phyloP scores from a whole-genome alignment of 495 filamentous ascomycete species.

The Wilcoxina mikolae region DNA sequence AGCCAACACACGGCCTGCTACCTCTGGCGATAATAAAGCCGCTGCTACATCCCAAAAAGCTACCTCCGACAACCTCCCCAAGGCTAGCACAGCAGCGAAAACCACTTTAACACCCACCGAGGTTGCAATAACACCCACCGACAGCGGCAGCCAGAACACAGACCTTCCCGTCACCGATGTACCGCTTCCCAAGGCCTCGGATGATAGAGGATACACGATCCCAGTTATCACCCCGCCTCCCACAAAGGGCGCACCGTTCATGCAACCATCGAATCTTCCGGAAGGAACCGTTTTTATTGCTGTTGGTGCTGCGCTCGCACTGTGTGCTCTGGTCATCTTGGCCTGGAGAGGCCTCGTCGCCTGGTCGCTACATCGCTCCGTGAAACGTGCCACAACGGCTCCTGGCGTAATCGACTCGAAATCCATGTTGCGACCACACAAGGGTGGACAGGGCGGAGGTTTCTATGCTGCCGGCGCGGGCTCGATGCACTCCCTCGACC shows the following conservation, averaged over 20 bases:
- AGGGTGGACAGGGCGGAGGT: constrained; percentile 21
- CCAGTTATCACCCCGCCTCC: constrained; percentile 48
- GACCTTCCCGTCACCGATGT: neutral
- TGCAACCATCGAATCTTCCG: constrained; percentile 80
- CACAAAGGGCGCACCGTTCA: constrained; percentile 75
- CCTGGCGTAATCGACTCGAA: constrained; percentile 9
- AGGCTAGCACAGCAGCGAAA: neutral
- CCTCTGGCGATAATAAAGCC: neutral
- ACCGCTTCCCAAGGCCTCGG: neutral
- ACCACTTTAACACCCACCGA: neutral
- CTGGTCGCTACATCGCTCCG: constrained; percentile 68
- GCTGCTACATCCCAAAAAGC: neutral
- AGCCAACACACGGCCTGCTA: neutral
- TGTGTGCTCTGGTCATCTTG: constrained; percentile 63
- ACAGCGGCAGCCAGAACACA: too few relatives aligned
- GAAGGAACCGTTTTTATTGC: constrained; percentile 94
- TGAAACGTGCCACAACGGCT: constrained; percentile 52
- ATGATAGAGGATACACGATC: constrained; percentile 4
- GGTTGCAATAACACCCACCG: too few relatives aligned
- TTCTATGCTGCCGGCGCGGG: constrained; percentile 33
- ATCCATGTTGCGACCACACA: constrained; percentile 12
- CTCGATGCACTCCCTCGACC: constrained; percentile 36
- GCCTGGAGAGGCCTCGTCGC: constrained; percentile 80
- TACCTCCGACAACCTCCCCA: neutral
- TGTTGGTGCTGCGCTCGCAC: constrained; percentile 74